These are phyloP conservation scores for Neopestalotiopsis rosae DNA, from an alignment of 2,329 filamentous ascomycete genomes.

Conservation along the genomic window DNA sequence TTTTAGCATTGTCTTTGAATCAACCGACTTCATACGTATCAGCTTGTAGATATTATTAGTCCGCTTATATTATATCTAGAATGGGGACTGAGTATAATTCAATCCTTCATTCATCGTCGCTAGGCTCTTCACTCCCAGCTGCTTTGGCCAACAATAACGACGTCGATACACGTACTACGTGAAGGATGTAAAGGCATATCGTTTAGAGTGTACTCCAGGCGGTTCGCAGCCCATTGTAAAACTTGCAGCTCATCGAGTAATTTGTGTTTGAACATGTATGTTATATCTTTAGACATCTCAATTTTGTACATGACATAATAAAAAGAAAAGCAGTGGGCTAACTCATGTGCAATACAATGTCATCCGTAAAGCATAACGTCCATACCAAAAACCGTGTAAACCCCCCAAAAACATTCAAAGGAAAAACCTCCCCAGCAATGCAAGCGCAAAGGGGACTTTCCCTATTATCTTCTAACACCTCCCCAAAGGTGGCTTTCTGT, in stretches of 20 bases:
- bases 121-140: too few relatives aligned
- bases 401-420: conserved; percentile 31
- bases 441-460: conserved; percentile 22
- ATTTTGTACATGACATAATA: conserved; percentile 42
- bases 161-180: too few relatives aligned
- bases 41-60: background rate
- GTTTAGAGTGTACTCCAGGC: too few relatives aligned
- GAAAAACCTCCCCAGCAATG: conserved; percentile 39
- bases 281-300: conserved; percentile 32
- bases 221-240: too few relatives aligned
- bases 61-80: too few relatives aligned
- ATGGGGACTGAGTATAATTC: too few relatives aligned
- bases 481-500: conserved; percentile 13
- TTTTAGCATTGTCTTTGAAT: background rate
- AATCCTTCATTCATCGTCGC: too few relatives aligned
- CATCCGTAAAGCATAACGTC: conserved; percentile 33
- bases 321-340: conserved; percentile 35
- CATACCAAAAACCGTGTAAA: conserved; percentile 37
- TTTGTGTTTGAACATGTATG: background rate
- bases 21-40: background rate
- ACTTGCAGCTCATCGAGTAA: too few relatives aligned
- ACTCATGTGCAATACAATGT: conserved; percentile 32
- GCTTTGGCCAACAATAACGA: too few relatives aligned
- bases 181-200: too few relatives aligned
- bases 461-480: conserved; percentile 26